phyloP scores from a whole-genome alignment of 1,284 basidiomycete species.

The Malassezia brasiliensis region DNA sequence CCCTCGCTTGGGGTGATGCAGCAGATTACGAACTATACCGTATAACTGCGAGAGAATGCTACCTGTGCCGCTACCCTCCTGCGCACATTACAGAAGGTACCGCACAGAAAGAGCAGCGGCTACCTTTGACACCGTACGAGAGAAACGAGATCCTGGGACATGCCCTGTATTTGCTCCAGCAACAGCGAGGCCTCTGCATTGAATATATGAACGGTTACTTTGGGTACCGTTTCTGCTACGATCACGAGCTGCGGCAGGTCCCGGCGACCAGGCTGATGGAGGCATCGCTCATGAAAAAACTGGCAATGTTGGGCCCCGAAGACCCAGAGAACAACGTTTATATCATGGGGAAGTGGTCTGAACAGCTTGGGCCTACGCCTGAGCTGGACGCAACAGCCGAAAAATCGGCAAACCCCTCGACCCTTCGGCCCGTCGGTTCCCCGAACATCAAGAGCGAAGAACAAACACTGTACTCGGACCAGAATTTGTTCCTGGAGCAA shows the following conservation, averaged over 20 bases:
- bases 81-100: neutral
- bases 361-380: neutral
- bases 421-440: neutral
- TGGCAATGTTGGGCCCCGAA: neutral
- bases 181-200: neutral
- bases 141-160: neutral
- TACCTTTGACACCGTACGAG: neutral
- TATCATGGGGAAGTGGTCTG: conserved; percentile 2
- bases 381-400: neutral
- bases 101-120: neutral
- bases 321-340: conserved; percentile 2
- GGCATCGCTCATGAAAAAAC: neutral
- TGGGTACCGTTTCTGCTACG: conserved; percentile 6
- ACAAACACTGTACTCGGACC: neutral
- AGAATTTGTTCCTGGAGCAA: neutral
- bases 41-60: neutral
- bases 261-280: neutral
- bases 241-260: neutral
- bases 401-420: neutral
- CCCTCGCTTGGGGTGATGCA: neutral
- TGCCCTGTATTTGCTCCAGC: neutral
- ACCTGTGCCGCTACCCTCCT: conserved; percentile 4
- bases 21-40: conserved; percentile 7
- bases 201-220: neutral
- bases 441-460: neutral